Percentiles rank a stretch among this genome's conserved stretches.
These are phyloP conservation scores for Aurantiochytrium sp. DNA, from an alignment of 108 stramenopile species.

Conservation along the genomic window DNA sequence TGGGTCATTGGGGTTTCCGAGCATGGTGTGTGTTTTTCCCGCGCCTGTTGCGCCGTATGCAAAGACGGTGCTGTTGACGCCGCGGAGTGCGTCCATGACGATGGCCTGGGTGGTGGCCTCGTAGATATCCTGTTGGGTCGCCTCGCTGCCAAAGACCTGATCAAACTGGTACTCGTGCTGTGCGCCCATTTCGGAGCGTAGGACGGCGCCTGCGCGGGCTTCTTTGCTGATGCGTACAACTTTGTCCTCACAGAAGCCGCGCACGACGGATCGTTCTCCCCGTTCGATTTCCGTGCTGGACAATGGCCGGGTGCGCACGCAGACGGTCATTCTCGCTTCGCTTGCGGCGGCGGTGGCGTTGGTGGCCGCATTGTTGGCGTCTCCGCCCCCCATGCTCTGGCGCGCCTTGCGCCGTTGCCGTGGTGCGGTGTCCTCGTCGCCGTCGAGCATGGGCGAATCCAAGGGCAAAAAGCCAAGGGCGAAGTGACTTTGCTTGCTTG, in stretches of 20 bases:
- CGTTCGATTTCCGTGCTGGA: conserved; percentile 34
- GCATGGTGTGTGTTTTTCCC: conserved; percentile 62
- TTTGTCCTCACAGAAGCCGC: conserved; percentile 32
- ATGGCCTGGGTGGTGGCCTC: conserved; percentile 28
- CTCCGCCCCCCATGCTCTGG: no score
- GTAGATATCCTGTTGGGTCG: conserved; percentile 26
- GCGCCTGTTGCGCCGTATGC: conserved; percentile 61
- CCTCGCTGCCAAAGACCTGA: conserved; percentile 30
- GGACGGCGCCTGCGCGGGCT: conserved; percentile 27
- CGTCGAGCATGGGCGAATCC: no score
- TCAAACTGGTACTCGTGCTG: conserved; percentile 54
- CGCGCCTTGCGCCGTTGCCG: no score
- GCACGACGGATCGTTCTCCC: conserved; percentile 19
- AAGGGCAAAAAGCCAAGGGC: no score
- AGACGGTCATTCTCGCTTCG: conserved; percentile 22
- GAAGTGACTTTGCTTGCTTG: no score
- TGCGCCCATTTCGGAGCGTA: conserved; percentile 23
- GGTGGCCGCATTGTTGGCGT: no score
- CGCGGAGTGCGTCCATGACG: conserved; percentile 32
- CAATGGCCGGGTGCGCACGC: conserved; percentile 46
- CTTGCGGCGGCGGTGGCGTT: no score
- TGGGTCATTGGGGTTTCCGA: conserved; percentile 36
- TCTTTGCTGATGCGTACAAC: conserved; percentile 48
- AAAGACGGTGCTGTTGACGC: conserved; percentile 49
- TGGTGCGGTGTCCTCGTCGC: no score